Percentiles rank a stretch among this genome's conserved stretches.
Evolutionary conservation across 192 early-diverging fungal genomes (phyloP).

Genomic region (Oehlia diaphana): DNA sequence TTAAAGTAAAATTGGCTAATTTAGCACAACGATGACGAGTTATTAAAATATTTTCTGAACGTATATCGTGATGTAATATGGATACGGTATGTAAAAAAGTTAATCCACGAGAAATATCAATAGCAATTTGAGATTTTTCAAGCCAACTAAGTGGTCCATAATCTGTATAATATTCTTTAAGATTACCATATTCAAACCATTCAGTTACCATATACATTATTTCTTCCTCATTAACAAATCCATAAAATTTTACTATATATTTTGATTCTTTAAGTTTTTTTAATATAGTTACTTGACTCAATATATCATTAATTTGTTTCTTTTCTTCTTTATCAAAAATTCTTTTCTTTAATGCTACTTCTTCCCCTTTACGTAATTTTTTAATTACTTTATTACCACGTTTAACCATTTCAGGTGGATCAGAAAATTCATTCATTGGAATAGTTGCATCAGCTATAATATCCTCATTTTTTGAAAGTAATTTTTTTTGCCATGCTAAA

Average conservation of each 20-base stretch:
- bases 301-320: constrained; percentile 11
- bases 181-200: constrained; percentile 27
- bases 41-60: constrained; percentile 21
- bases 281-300: constrained; percentile 22
- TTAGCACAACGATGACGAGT: background rate
- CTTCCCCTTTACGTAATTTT: constrained; percentile 5
- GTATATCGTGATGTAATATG: constrained; percentile 28
- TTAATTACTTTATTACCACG: background rate
- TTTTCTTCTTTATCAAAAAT: background rate
- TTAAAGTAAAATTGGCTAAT: constrained; percentile 22
- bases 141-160: constrained; percentile 9
- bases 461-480: constrained; percentile 1
- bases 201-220: constrained; percentile 23
- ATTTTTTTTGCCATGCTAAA: constrained; percentile 15
- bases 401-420: background rate
- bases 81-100: constrained; percentile 20
- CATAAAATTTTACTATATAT: constrained; percentile 23
- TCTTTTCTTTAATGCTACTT: constrained; percentile 11
- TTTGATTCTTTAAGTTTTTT: constrained; percentile 22
- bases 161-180: constrained; percentile 12
- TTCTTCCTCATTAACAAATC: background rate
- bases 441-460: background rate
- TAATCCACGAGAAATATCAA: constrained; percentile 24
- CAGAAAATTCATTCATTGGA: background rate
- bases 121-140: constrained; percentile 2